Evolutionary conservation across 192 early-diverging fungal species (phyloP).

Genomic region (Coemansia sp.): DNA sequence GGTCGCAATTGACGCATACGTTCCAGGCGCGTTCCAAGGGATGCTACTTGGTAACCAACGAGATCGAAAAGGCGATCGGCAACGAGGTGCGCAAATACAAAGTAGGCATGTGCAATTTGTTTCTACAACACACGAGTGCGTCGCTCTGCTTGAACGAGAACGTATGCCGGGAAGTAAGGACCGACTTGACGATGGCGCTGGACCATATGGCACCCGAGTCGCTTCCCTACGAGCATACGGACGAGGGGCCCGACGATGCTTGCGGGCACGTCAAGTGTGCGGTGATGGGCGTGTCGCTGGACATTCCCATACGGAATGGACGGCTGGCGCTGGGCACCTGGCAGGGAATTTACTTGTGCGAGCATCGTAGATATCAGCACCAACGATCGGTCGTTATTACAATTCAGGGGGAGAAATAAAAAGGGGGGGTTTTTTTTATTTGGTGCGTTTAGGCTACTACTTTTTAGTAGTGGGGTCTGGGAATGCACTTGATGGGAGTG

Average conservation of each 20-base stretch:
- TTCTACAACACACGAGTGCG: conserved; percentile 88
- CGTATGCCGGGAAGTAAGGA: conserved; percentile 69
- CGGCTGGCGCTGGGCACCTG: conserved; percentile 76
- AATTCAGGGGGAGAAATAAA: conserved; percentile 68
- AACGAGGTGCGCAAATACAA: conserved; percentile 63
- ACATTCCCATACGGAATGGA: conserved; percentile 83
- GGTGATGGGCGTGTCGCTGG: conserved; percentile 77
- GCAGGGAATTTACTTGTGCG: conserved; percentile 81
- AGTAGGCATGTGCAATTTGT: conserved; percentile 82
- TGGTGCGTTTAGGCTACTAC: too few species aligned
- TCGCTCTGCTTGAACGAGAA: conserved; percentile 90
- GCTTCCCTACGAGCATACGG: conserved; percentile 74
- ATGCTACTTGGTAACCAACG: conserved; percentile 73
- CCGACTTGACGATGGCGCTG: conserved; percentile 84
- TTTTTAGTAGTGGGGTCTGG: conserved; percentile 17
- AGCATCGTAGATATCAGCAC: conserved; percentile 64
- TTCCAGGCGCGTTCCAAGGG: conserved; percentile 62
- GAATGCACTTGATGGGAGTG: conserved; percentile 29
- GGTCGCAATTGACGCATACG: conserved; percentile 66
- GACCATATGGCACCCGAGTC: conserved; percentile 81
- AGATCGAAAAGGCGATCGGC: conserved; percentile 55
- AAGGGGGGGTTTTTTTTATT: not conserved
- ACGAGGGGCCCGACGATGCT: conserved; percentile 90
- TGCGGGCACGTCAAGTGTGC: conserved; percentile 86
- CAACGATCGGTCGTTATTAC: conserved; percentile 68